Conservation (phyloP, 2,329 filamentous ascomycete genomes). For the Xylariaceae sp. region DNA sequence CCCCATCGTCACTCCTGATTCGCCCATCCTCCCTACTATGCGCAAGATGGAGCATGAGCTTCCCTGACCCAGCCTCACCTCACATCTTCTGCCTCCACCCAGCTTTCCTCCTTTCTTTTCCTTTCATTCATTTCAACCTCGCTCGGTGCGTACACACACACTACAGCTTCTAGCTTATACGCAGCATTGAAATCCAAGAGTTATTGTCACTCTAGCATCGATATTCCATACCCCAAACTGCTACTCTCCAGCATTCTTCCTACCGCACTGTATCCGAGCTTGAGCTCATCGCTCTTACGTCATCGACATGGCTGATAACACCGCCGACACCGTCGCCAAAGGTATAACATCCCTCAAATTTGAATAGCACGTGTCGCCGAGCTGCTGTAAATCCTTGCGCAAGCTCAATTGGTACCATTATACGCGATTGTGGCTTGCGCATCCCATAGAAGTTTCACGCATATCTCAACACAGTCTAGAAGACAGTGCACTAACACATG, state of each 20-base stretch:
- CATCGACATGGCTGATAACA: slow-evolving; percentile 44
- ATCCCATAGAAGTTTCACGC: slow-evolving; percentile 6
- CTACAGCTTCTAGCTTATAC: slow-evolving; percentile 4
- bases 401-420: slow-evolving; percentile 14
- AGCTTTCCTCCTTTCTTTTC: slow-evolving; percentile 20
- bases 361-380: slow-evolving; percentile 16
- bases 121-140: slow-evolving; percentile 10
- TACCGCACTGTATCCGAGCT: slow-evolving; percentile 33
- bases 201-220: slow-evolving; percentile 9
- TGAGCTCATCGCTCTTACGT: slow-evolving; percentile 38
- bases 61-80: slow-evolving; percentile 39
- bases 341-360: slow-evolving; percentile 33
- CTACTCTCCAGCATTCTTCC: slow-evolving; percentile 10
- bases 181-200: slow-evolving; percentile 2
- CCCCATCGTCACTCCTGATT: slow-evolving; percentile 37
- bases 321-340: slow-evolving; percentile 38
- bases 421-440: slow-evolving; percentile 27
- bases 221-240: slow-evolving; percentile 13
- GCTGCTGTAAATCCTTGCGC: slow-evolving; percentile 25
- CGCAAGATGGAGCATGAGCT: slow-evolving; percentile 35
- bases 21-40: slow-evolving; percentile 34
- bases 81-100: slow-evolving; percentile 28
- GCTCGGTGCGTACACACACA: slow-evolving; percentile 2
- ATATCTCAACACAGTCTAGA: slow-evolving; percentile 27
- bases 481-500: slow-evolving; percentile 38